Evolutionary conservation across 163 green algal genomes (phyloP), one percentile per base, ranked within the genome.

Genomic region (Scenedesmus sp.): DNA sequence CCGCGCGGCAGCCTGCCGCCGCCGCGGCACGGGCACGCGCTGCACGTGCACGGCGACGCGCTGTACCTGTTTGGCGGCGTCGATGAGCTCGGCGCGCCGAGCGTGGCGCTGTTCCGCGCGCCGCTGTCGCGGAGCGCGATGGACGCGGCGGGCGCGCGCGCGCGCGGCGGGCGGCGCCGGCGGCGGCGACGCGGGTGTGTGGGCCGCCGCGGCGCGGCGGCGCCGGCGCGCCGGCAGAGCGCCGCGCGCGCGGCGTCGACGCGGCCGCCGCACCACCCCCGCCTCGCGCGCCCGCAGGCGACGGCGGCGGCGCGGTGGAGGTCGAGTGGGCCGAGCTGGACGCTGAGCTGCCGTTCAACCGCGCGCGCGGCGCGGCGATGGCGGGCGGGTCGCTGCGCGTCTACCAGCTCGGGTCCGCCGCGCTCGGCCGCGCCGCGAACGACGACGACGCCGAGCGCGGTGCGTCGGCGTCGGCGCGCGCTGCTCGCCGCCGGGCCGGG

Each of bases 21-120:
- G 2, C 74, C 74, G 14, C 63, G 74, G 18, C 88, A 94, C 77
- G 66, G 78, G 24, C 91, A 95, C 83, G 62, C 83, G 20, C 80
- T 92, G 60, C 75, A 64, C 42, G 69, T 92, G 18, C 69, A 93
- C 79, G 63, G 71, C 44, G 63, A 83, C 22, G 34, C n/a, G 64
- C 63, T 95, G 34, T 93, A 90, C 83, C 71, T 95, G n/a, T 96
- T 91, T 80, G 93, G 93, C 0, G 93, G 93, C 18, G 75, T 88
- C 42, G 91, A 97, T 45, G 93, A 95, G 66, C 78, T 97, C 53
- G 93, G 92, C 3, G 92, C 89, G 3, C 71, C 87, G 47, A 84
- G 75, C 24, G 75, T 87, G 10, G 65, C 82, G 34, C 89, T 96
- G 79, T 92, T 87, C 71, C 75, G 62, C 13, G 75, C 93, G 20